A percentile compares a stretch with the other conserved stretches of the same genome.
phyloP scores from a whole-genome alignment of 495 filamentous ascomycete species.

The Aspergillus leporis region DNA sequence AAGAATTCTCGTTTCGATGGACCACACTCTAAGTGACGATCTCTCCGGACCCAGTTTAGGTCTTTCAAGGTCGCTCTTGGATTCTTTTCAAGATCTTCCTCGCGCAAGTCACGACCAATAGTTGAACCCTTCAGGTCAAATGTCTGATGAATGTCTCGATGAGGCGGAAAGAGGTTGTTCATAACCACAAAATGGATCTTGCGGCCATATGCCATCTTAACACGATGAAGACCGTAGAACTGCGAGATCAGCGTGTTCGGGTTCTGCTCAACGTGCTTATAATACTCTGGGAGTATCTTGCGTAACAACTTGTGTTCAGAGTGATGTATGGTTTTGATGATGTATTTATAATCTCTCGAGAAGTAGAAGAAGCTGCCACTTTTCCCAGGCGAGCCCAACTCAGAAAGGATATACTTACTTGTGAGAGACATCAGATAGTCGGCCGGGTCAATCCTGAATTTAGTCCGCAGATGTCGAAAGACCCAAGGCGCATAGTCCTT shows the following conservation, averaged over 20 bases:
- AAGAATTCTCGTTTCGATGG: slow-evolving; percentile 83
- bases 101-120: slow-evolving; percentile 84
- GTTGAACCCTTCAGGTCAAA: slow-evolving; percentile 99
- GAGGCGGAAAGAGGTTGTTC: slow-evolving; percentile 98
- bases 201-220: slow-evolving; percentile 96
- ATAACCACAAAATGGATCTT: slow-evolving; percentile 99
- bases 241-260: slow-evolving; percentile 96
- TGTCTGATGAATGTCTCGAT: slow-evolving; percentile 94
- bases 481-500: slow-evolving; percentile 99
- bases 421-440: slow-evolving; percentile 99
- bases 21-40: slow-evolving; percentile 83
- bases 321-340: slow-evolving; percentile 99
- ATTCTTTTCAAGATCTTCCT: slow-evolving; percentile 84
- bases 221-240: slow-evolving; percentile 95
- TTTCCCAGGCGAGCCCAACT: slow-evolving; percentile 95
- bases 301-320: slow-evolving; percentile 93
- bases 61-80: slow-evolving; percentile 95
- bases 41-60: slow-evolving; percentile 90
- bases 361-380: slow-evolving; percentile 99
- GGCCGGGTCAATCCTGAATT: slow-evolving; percentile 90
- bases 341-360: slow-evolving; percentile 99
- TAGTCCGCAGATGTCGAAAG: slow-evolving; percentile 86
- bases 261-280: slow-evolving; percentile 87
- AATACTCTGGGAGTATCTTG: slow-evolving; percentile 91
- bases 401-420: slow-evolving; percentile 97